Base-by-base conservation (phyloP, 768 basidiomycete genomes). In the Tephrocybe sp. region DNA sequence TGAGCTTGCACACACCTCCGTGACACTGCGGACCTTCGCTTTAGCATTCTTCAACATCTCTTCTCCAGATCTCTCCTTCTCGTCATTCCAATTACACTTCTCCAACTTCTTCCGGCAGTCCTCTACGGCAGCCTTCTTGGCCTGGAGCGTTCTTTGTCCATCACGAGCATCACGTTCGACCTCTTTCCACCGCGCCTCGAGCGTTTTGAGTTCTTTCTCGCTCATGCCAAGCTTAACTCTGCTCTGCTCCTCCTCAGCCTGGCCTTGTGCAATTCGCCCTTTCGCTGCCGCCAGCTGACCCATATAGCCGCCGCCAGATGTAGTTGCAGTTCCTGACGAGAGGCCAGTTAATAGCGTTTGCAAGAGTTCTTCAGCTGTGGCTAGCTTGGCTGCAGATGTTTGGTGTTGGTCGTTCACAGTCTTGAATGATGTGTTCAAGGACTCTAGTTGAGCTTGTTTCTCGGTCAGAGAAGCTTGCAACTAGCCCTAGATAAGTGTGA, bases 341-440 rank as follows among this genome's bases (percentile, higher is more conserved):
- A 98, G 82, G 39, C 97, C 97, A 0, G 96, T 98, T 41, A 96
- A 76, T 16, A 98, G 83, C 0, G 92, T 92, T 66, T 98, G 96
- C 0, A 98, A 77, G n/a, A 98, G 86, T 60, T 94, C 92, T 67
- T 98, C 95, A 13, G 86, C 79, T 16, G 82, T 87, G 12, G 78
- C 65, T 8, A 96, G 77, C 23, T 83, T 78, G 4, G 77, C 71
- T 49, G 83, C 76, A 2, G 83, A 75, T 0, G 74, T 65, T 39
- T 78, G 79, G 62, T 95, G 84, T 44, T 81, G 78, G 5, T 85
- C 78, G 61, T 92, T 92, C 51, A 91, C 72, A 8, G 71, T 71
- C 47, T 75, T 74, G 66, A 86, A 88, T 0, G 78, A 68, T 2
- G 72, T 68, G 4, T 76, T 72, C 22, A 88, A 69, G 17, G 74